Percentiles rank a stretch among this genome's conserved stretches.
Conservation (phyloP, 1,139 yeast species). For the Magnusiomyces clavatus region DNA sequence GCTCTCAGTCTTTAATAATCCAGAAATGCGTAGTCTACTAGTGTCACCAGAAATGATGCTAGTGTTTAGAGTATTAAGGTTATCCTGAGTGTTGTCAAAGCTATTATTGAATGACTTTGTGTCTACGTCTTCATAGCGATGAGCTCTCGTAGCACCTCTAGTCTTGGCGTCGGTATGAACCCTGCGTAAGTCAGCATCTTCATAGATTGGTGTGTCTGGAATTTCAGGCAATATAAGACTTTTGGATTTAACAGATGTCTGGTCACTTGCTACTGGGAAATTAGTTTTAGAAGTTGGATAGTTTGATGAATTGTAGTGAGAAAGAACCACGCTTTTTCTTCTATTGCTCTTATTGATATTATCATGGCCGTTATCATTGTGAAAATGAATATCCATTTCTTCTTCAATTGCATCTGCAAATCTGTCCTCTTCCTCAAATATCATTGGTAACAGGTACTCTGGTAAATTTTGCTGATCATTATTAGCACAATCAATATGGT, state of each 20-base stretch:
- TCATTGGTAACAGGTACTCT: slow-evolving; percentile 30
- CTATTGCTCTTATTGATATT: neutral
- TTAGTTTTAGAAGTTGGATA: neutral
- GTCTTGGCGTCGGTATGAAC: slow-evolving; percentile 1
- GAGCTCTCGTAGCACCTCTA: neutral
- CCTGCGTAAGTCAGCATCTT: slow-evolving; percentile 1
- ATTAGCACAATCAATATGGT: neutral
- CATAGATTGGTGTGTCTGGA: slow-evolving; percentile 7
- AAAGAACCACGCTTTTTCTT: neutral
- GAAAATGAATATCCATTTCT: slow-evolving; percentile 8
- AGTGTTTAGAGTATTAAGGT: neutral
- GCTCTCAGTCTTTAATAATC: slow-evolving; percentile 10
- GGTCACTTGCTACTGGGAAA: neutral
- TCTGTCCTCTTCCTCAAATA: slow-evolving; percentile 33
- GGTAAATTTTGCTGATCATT: neutral
- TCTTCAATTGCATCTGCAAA: slow-evolving; percentile 30
- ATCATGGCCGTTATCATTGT: neutral
- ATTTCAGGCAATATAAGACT: slow-evolving; percentile 7
- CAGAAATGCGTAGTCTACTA: slow-evolving; percentile 11
- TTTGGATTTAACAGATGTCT: neutral
- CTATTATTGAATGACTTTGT: neutral
- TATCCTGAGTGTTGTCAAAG: neutral
- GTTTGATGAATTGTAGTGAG: neutral
- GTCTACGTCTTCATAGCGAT: neutral
- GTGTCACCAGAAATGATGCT: neutral